Evolutionary conservation across 805 yeast genomes (phyloP), one percentile per base, ranked within the genome.

Genomic region (Saccharomyces cerevisiae): DNA sequence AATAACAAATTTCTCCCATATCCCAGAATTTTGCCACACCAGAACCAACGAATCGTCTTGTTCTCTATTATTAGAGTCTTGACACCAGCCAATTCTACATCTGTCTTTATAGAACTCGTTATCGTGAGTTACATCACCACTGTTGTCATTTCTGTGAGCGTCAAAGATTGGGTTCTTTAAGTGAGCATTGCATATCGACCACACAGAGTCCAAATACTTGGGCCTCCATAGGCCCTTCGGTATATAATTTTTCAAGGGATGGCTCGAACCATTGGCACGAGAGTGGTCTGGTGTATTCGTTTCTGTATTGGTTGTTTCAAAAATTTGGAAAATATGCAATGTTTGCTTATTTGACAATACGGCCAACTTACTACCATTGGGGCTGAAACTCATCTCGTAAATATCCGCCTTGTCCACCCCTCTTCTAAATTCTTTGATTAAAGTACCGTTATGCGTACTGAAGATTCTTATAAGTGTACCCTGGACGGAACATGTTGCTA

Each of bases 391-490:
- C 85, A 94, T 84, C 6, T 94, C 85, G 46, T 86, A 87, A 6
- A 94, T 80, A 17, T 77, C 75, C 0, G 97, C 97, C 51, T 84
- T 78, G 68, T 94, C 98, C 22, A 91, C 67, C 0, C 99, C 99
- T 51, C 99, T 76, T 61, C 98, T 76, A 63, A 91, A 91, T 67
- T 89, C 97, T 64, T 79, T 85, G n/a, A 89, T 63, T 51, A 89
- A 72, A 1, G 85, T 77, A 28, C 95, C 85, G 49, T 60, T 69
- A 22, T 62, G 59, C 0, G 88, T 83, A 36, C 84, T 74, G 64
- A 91, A 94, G 2, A 94, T 85, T 48, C 98, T 73, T 2, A 92
- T 82, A 24, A 94, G 82, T 0, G 98, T 94, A 1, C 99, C 99
- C 64, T 89, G 88, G 36, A 79, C 82, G 0, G 96, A 88, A 5